These are phyloP conservation scores for Saccharomyces jurei DNA, from an alignment of 805 yeast genomes.

Conservation along the genomic window DNA sequence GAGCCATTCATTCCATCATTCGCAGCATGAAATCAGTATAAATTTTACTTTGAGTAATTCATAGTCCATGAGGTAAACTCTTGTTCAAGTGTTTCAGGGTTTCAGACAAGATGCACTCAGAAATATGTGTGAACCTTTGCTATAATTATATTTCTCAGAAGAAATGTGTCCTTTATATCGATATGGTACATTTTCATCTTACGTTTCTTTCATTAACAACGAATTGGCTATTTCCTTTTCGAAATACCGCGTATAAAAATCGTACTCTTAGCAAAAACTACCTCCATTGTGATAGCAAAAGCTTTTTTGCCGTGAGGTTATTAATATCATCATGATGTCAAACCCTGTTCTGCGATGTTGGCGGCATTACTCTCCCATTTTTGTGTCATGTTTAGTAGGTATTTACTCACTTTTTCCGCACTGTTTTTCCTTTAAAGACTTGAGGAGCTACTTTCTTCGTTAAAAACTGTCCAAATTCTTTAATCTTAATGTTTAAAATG, in stretches of 20 bases:
- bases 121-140: no score
- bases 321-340: not conserved
- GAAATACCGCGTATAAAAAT: not conserved
- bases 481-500: not conserved
- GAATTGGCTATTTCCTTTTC: not conserved
- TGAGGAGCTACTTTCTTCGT: not conserved
- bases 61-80: not conserved
- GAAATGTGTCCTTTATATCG: not conserved
- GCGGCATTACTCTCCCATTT: not conserved
- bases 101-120: not conserved
- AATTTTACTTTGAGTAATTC: no score
- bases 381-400: not conserved
- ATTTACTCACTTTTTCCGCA: conserved; percentile 22
- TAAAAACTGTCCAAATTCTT: not conserved
- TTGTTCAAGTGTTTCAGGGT: not conserved
- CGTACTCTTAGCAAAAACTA: no score
- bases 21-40: not conserved
- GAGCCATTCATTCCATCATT: not conserved
- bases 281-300: not conserved
- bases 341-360: not conserved
- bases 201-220: not conserved
- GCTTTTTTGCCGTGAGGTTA: not conserved
- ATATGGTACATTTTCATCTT: not conserved
- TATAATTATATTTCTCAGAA: not conserved
- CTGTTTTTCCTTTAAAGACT: conserved; percentile 11